These are phyloP conservation scores for Xylaria sp. DNA, from an alignment of 2,329 filamentous ascomycete genomes.

Conservation along the genomic window DNA sequence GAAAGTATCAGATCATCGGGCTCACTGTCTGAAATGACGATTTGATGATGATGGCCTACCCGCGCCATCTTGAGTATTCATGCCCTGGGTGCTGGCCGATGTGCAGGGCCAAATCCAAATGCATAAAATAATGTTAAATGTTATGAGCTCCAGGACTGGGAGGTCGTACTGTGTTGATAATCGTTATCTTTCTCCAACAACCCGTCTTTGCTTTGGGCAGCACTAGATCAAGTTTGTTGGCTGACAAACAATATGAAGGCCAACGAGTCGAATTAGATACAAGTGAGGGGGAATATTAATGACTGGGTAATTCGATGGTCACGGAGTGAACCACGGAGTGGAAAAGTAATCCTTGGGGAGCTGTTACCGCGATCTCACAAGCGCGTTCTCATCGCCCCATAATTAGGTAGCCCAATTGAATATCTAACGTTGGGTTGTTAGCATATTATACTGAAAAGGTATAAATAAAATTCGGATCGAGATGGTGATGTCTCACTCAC, in stretches of 20 bases:
- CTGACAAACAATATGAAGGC: not conserved
- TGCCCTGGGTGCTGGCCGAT: not conserved
- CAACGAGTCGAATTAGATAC: not conserved
- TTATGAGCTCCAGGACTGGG: not conserved
- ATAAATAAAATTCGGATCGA: not conserved
- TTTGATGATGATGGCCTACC: conserved; percentile 29
- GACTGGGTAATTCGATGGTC: not conserved
- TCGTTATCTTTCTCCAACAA: not conserved
- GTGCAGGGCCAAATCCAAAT: not conserved
- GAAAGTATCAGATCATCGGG: conserved; percentile 25
- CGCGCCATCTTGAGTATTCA: conserved; percentile 26
- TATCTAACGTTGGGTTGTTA: conserved; percentile 3
- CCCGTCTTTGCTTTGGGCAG: not conserved
- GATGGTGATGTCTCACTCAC: conserved; percentile 11
- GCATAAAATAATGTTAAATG: not conserved
- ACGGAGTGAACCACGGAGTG: not conserved
- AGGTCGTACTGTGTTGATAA: not conserved
- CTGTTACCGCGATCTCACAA: conserved; percentile 8
- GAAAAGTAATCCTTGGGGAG: not conserved
- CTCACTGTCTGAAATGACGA: conserved; percentile 40
- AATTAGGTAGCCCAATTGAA: conserved; percentile 1
- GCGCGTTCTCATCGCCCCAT: conserved; percentile 9
- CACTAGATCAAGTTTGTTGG: not conserved
- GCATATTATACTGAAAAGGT: not conserved
- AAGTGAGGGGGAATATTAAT: not conserved